Percentiles rank a stretch among this genome's conserved stretches.
Evolutionary conservation across 2,329 filamentous ascomycete species (phyloP).

Genomic region (Sporothrix schenckii): DNA sequence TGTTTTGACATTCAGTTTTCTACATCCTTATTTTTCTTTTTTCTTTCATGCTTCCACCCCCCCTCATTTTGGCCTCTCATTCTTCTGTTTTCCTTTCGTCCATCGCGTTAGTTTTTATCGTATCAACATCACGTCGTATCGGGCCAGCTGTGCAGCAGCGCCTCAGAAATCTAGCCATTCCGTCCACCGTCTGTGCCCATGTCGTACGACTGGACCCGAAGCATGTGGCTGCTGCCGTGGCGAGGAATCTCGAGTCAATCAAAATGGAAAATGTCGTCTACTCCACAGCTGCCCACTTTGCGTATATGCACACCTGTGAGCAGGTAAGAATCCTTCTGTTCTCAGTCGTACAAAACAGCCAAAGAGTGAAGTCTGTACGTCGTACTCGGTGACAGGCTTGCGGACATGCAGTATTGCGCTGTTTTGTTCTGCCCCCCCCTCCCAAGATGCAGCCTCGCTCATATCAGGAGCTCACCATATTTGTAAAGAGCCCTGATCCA

Average conservation of each 20-base stretch:
- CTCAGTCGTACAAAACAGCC: background rate
- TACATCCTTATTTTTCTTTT: background rate
- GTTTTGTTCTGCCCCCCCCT: background rate
- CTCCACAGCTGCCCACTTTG: background rate
- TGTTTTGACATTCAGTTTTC: background rate
- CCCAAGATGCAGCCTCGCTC: background rate
- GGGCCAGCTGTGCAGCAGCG: too few species aligned
- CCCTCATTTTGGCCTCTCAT: background rate
- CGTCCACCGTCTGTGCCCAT: background rate
- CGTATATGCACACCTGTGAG: slow-evolving; percentile 1
- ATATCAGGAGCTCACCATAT: background rate
- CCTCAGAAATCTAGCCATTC: background rate
- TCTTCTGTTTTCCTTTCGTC: background rate
- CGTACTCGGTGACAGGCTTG: background rate
- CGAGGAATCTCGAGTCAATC: background rate
- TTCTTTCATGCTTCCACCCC: background rate
- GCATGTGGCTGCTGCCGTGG: slow-evolving; percentile 19
- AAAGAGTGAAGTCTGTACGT: background rate
- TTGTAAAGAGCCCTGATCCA: background rate
- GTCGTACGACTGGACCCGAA: background rate
- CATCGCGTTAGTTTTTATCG: too few species aligned
- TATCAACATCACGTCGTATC: too few species aligned
- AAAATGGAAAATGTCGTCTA: background rate
- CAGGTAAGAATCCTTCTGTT: background rate
- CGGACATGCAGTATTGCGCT: background rate